phyloP scores from a whole-genome alignment of 192 early-diverging fungal genomes.

The Coemansia sp. region DNA sequence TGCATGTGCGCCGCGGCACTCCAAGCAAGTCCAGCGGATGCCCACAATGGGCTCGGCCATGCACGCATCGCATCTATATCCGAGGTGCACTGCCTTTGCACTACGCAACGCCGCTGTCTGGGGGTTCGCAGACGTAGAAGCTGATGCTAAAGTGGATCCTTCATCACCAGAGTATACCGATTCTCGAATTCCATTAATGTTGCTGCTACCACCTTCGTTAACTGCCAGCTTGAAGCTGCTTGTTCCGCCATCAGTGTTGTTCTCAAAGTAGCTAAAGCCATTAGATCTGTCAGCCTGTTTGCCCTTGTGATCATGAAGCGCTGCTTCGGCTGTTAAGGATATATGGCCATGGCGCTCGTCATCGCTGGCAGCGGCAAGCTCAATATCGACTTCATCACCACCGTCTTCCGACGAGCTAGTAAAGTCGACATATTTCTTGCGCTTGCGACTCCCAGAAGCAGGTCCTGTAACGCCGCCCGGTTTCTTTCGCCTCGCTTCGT shows the following conservation, averaged over 20 bases:
- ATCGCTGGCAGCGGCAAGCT: slow-evolving; percentile 12
- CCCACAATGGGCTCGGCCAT: slow-evolving; percentile 73
- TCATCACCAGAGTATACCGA: neutral
- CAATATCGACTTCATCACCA: slow-evolving; percentile 15
- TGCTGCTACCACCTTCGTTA: slow-evolving; percentile 8
- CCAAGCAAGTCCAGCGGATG: slow-evolving; percentile 64
- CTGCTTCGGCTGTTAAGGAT: neutral
- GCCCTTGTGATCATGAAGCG: slow-evolving; percentile 41
- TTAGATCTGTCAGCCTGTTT: slow-evolving; percentile 43
- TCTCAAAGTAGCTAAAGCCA: neutral
- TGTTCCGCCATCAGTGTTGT: neutral
- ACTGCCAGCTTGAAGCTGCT: neutral
- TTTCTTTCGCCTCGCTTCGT: slow-evolving; percentile 10
- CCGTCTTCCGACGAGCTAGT: slow-evolving; percentile 39
- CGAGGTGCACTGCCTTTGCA: slow-evolving; percentile 39
- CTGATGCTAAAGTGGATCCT: slow-evolving; percentile 7
- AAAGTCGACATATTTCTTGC: slow-evolving; percentile 40
- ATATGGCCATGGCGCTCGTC: neutral
- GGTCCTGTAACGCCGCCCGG: slow-evolving; percentile 8
- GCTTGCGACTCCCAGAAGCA: slow-evolving; percentile 5
- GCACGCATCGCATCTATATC: slow-evolving; percentile 67
- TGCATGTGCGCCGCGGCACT: slow-evolving; percentile 62
- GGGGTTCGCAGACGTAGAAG: slow-evolving; percentile 9
- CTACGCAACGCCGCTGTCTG: slow-evolving; percentile 28
- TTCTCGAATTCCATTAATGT: neutral